Evolutionary conservation across 2,329 filamentous ascomycete species (phyloP), one percentile per base, ranked within the genome.

Genomic region (Chaetomium globosum): DNA sequence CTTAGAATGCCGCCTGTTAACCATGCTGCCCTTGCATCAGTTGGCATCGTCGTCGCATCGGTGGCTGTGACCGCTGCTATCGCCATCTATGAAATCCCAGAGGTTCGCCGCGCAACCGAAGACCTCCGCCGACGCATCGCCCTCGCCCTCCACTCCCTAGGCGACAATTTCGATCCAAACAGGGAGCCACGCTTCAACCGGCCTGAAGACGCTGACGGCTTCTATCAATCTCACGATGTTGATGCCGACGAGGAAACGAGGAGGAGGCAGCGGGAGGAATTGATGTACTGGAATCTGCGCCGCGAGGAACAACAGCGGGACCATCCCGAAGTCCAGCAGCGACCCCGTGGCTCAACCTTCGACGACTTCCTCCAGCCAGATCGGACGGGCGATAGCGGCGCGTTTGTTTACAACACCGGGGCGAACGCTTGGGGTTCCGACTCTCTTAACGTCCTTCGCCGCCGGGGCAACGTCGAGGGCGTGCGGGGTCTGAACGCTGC

Each of bases 121-220:
- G 83, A 88, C 73, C 78, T 88, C 65, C 85, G 86, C 66, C 83
- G 85, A 65, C 82, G 84, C 67, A 85, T 89, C 72, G 85, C 85
- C 69, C 73, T 87, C 49, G 85, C 85, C 57, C 76, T 89, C 16
- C 83, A 87, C 71, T 80, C 82, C 10, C 79, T 88, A 31, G 84
- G 85, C 65, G 85, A 89, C 64, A 81, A 80, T 69, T 82, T 87
- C 74, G 78, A 80, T 55, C 81, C 83, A 3, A 76, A 80, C 64
- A 72, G 64, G 51, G 76, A 85, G 69, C 87, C 87, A 64, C 76
- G 84, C 31, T 88, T 88, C 75, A 89, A 89, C 74, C 79, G 87
- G 13, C 87, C 87, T 59, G 87, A 89, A 73, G 87, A 89, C 74
- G 86, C 86, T 64, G 82, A 88, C 62, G 87, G 86, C 9, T 89